Evolutionary conservation across 768 basidiomycete genomes (phyloP).

Genomic region (Xerocomus spinulosus): DNA sequence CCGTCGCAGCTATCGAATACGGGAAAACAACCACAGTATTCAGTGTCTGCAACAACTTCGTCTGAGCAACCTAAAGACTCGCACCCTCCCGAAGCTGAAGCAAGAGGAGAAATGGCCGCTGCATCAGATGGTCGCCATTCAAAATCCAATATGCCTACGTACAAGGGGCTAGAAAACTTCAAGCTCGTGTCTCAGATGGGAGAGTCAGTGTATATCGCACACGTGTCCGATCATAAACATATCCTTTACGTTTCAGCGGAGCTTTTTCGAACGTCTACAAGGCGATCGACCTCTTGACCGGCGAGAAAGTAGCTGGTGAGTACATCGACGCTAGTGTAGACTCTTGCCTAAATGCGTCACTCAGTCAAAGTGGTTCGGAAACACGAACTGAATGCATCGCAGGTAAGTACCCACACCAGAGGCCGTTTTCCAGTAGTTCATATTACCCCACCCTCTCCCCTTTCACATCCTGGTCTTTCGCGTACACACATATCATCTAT

Average conservation of each 20-base stretch:
- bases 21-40: conserved; percentile 34
- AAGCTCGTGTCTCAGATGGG: conserved; percentile 84
- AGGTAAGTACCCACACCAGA: conserved; percentile 56
- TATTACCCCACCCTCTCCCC: conserved; percentile 17
- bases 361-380: conserved; percentile 93
- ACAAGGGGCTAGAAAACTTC: conserved; percentile 81
- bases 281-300: conserved; percentile 70
- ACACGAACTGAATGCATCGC: conserved; percentile 83
- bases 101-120: conserved; percentile 38
- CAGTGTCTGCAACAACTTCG: conserved; percentile 34
- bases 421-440: conserved; percentile 23
- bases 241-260: conserved; percentile 48
- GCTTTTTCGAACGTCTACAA: conserved; percentile 99
- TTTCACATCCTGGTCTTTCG: conserved; percentile 17
- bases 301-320: conserved; percentile 79
- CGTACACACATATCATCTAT: conserved; percentile 10
- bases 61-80: conserved; percentile 34
- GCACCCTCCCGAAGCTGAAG: conserved; percentile 16
- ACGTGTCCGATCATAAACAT: conserved; percentile 5
- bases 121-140: conserved; percentile 72
- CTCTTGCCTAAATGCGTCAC: conserved; percentile 12
- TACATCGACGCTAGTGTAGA: not conserved
- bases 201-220: conserved; percentile 56
- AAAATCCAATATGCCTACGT: conserved; percentile 75
- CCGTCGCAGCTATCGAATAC: conserved; percentile 17